Percentiles rank a stretch among this genome's conserved stretches.
Conservation (phyloP, 768 basidiomycete genomes). For the Solioccasus polychromus region DNA sequence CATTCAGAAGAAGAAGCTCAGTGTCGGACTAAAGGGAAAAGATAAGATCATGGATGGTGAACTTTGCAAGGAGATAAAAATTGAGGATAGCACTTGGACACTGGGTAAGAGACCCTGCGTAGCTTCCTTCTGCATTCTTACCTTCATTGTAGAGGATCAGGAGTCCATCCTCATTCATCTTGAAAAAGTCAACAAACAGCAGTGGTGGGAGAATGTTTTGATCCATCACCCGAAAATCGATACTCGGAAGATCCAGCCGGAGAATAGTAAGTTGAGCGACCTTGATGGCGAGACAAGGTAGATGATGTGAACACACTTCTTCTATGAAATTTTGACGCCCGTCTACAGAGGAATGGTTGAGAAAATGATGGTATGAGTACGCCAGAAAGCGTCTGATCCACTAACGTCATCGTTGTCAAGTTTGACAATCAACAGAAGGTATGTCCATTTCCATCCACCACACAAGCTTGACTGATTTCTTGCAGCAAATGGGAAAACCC, state of each 20-base stretch:
- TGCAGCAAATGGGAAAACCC: conserved; percentile 90
- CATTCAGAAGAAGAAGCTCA: conserved; percentile 80
- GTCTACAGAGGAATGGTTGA: conserved; percentile 92
- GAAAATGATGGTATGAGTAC: conserved; percentile 93
- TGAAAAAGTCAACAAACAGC: conserved; percentile 82
- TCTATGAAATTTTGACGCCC: conserved; percentile 7
- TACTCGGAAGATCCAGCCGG: conserved; percentile 91
- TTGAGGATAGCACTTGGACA: conserved; percentile 98
- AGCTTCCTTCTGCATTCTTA: conserved; percentile 5
- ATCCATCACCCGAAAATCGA: conserved; percentile 96
- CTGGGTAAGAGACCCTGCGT: conserved; percentile 56
- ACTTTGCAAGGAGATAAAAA: conserved; percentile 88
- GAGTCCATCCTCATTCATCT: conserved; percentile 70
- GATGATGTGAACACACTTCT: conserved; percentile 10
- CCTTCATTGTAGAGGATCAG: conserved; percentile 65
- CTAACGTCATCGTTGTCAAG: conserved; percentile 28
- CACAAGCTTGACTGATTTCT: background rate
- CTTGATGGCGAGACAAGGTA: conserved; percentile 93
- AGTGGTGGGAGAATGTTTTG: conserved; percentile 98
- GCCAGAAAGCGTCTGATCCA: background rate
- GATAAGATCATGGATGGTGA: conserved; percentile 88
- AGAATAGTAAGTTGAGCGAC: conserved; percentile 94
- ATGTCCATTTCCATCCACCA: background rate
- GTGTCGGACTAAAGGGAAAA: conserved; percentile 79
- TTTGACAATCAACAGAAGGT: conserved; percentile 46